Conservation (phyloP, 2,329 filamentous ascomycete genomes). For the Seiridium cupressi region DNA sequence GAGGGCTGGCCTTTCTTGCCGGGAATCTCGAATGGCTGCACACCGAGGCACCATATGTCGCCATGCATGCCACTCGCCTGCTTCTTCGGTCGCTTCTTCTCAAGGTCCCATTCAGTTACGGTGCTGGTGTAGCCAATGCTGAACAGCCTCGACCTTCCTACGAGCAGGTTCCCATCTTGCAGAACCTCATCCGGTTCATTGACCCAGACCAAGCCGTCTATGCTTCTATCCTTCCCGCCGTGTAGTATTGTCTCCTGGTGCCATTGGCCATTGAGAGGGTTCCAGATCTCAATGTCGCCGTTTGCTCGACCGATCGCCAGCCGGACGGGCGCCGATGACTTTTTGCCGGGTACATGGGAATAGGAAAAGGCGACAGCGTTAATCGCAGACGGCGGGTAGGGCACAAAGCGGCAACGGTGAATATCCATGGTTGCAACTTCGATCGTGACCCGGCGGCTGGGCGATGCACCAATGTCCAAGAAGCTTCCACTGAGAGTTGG, state of each 20-base stretch:
- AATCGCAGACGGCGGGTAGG: conserved; percentile 86
- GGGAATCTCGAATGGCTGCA: conserved; percentile 58
- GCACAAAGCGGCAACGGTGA: conserved; percentile 94
- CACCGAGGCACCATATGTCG: conserved; percentile 94
- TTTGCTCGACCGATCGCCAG: conserved; percentile 90
- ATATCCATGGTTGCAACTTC: conserved; percentile 69
- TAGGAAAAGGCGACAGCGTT: conserved; percentile 95
- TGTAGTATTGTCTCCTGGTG: conserved; percentile 84
- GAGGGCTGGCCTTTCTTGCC: conserved; percentile 1
- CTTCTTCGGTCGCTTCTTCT: conserved; percentile 71
- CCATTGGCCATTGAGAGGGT: conserved; percentile 79
- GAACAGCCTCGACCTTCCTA: conserved; percentile 82
- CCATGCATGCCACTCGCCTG: conserved; percentile 91
- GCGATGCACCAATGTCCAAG: not conserved
- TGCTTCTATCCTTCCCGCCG: conserved; percentile 80
- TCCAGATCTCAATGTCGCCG: conserved; percentile 98
- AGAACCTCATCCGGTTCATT: conserved; percentile 76
- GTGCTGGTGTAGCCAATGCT: conserved; percentile 93
- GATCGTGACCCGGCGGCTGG: not conserved
- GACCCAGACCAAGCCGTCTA: conserved; percentile 90
- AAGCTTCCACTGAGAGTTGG: not conserved
- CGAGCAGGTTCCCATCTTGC: conserved; percentile 56
- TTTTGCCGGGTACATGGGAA: conserved; percentile 47
- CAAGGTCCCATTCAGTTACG: conserved; percentile 93
- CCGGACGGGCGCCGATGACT: conserved; percentile 60